These are phyloP conservation scores for Alternaria dauci DNA, from an alignment of 2,329 filamentous ascomycete species.

Conservation along the genomic window DNA sequence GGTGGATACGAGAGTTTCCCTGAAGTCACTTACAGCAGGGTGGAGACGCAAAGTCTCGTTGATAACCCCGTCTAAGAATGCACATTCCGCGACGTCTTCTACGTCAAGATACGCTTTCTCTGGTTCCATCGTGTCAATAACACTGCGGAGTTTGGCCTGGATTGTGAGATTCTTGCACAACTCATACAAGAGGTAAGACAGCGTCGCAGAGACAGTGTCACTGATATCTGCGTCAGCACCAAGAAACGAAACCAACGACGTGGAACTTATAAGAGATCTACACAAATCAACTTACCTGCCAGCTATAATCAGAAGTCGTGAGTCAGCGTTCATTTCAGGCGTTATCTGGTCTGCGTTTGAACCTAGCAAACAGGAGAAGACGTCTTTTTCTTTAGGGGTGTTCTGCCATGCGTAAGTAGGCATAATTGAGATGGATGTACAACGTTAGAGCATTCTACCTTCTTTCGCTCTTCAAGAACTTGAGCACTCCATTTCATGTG, in stretches of 20 bases:
- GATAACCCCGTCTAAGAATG: conserved; percentile 44
- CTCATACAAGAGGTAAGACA: conserved; percentile 42
- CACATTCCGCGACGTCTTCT: conserved; percentile 36
- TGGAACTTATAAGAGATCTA: not conserved
- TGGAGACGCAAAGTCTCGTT: conserved; percentile 44
- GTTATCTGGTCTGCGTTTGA: conserved; percentile 32
- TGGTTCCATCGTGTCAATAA: conserved; percentile 26
- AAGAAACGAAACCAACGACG: not conserved
- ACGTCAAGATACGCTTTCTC: conserved; percentile 35
- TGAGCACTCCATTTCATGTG: conserved; percentile 37
- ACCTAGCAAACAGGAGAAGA: conserved; percentile 38
- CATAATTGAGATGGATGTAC: not conserved
- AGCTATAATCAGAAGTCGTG: conserved; percentile 40
- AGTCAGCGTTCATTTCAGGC: conserved; percentile 34
- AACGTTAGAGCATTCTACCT: conserved; percentile 19
- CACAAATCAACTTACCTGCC: conserved; percentile 34
- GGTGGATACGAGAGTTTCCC: not conserved
- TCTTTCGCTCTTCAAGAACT: conserved; percentile 37
- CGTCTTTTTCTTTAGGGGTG: conserved; percentile 38
- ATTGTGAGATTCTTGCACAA: conserved; percentile 35
- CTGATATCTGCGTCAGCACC: conserved; percentile 19
- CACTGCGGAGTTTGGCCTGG: conserved; percentile 34
- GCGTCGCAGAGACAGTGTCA: conserved; percentile 41
- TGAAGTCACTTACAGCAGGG: conserved; percentile 28
- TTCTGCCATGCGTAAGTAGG: conserved; percentile 19